Conservation (phyloP, 1,284 basidiomycete genomes). For the Leucoagaricus sp. region DNA sequence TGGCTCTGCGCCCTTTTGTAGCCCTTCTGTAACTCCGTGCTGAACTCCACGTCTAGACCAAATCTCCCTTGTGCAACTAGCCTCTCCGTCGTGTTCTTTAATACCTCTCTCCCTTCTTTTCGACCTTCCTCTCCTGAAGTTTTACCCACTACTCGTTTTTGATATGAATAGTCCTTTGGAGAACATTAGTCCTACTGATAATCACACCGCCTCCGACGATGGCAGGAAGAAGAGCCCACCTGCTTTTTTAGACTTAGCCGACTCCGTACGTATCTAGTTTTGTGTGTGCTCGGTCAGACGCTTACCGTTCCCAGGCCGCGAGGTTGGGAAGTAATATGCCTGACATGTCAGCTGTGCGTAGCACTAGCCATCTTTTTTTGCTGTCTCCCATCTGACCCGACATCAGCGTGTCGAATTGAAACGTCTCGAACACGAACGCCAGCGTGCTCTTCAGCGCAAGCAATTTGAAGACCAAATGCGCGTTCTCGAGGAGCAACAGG, state of each 20-base stretch:
- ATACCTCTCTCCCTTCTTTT: constrained; percentile 52
- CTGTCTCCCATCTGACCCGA: constrained; percentile 15
- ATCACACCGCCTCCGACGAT: constrained; percentile 62
- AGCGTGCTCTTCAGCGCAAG: constrained; percentile 82
- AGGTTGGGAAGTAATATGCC: constrained; percentile 82
- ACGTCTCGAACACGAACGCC: constrained; percentile 87
- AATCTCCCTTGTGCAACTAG: constrained; percentile 72
- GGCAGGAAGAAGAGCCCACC: constrained; percentile 78
- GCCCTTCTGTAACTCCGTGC: constrained; percentile 11
- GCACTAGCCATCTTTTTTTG: constrained; percentile 2
- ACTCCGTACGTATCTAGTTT: constrained; percentile 69
- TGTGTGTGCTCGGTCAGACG: constrained; percentile 18
- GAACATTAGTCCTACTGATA: constrained; percentile 70
- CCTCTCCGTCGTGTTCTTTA: constrained; percentile 29
- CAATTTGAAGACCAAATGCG: constrained; percentile 95
- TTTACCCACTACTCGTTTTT: constrained; percentile 46
- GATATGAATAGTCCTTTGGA: constrained; percentile 68
- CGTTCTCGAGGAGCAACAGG: constrained; percentile 88
- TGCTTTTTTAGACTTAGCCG: constrained; percentile 86
- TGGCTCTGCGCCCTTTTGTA: constrained; percentile 20
- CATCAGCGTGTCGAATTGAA: constrained; percentile 85
- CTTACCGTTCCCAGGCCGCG: constrained; percentile 54
- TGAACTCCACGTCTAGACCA: constrained; percentile 26
- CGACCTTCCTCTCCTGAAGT: constrained; percentile 58
- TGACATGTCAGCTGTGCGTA: constrained; percentile 76